Evolutionary conservation across 2,329 filamentous ascomycete genomes (phyloP), one percentile per base, ranked within the genome.

Genomic region (Tolypocladium endophyticum): DNA sequence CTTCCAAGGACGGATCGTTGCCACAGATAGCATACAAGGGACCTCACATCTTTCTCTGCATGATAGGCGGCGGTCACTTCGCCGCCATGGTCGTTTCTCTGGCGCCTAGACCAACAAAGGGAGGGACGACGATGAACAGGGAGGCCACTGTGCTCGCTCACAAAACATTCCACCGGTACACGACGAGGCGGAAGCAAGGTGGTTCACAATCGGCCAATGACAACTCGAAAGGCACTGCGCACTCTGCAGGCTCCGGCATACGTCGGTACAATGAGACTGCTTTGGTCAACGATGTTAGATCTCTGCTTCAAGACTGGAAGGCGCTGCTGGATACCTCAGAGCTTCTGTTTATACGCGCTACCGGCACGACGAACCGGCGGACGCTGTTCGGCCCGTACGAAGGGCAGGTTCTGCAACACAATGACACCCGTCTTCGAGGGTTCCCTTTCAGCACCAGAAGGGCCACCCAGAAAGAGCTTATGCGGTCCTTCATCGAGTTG

Each of bases 61-160:
- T 99, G 94, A 96, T 99, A 57, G 94, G 94, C 30, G 94, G 94
- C 61, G 94, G 94, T 0, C 94, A 99, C 72, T 99, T 99, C 70
- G 94, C 94, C 0, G 94, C 90, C 57, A 97, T 97, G 92, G 81
- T 97, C 14, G 89, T 99, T 14, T 92, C 92, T 0, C 81, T 97
- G 4, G 86, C 90, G 0, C 92, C 94, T 0, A 89, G 92, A 63
- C 79, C 88, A 58, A 83, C 85, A 43, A 93, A 90, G 70, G 84
- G 85, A 58, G 79, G 80, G 3, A 78, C 83, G 0, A 80, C 88
- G 1, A 83, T 96, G 70, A 92, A 95, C 64, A 83, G 90, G 58
- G 89, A 96, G 68, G 91, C 93, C 7, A 88, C 88, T 0, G 90
- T 97, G 0, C 81, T 97, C 53, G 93, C 92, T 0, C 93, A 97